phyloP scores from a whole-genome alignment of 2,329 filamentous ascomycete genomes.

The Sporothrix globosa region DNA sequence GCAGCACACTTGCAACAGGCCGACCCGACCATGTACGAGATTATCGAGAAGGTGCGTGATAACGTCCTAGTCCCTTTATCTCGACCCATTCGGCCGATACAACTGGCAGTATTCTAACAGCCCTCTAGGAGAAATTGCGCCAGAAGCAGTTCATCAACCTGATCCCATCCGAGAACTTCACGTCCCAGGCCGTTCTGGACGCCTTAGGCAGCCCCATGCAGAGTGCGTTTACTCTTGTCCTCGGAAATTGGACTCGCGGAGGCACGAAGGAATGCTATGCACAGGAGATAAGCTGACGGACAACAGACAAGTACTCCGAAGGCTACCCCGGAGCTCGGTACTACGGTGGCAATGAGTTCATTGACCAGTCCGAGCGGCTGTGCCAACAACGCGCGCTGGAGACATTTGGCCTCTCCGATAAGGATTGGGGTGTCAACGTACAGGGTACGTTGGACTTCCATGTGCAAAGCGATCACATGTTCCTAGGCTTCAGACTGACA shows the following conservation, averaged over 20 bases:
- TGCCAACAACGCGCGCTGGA: slow-evolving; percentile 90
- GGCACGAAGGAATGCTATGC: neutral
- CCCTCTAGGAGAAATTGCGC: slow-evolving; percentile 81
- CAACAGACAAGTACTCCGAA: slow-evolving; percentile 91
- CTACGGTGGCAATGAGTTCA: slow-evolving; percentile 96
- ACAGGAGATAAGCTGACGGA: slow-evolving; percentile 9
- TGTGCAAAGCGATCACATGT: neutral
- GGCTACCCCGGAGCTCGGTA: slow-evolving; percentile 95
- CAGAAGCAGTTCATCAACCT: slow-evolving; percentile 99
- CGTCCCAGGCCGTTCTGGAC: slow-evolving; percentile 88
- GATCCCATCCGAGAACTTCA: slow-evolving; percentile 95
- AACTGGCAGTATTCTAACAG: neutral
- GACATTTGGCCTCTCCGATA: slow-evolving; percentile 78
- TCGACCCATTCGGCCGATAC: neutral
- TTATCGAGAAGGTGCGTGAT: slow-evolving; percentile 77
- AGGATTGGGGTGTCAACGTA: slow-evolving; percentile 96
- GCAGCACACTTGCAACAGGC: slow-evolving; percentile 77
- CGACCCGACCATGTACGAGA: slow-evolving; percentile 83
- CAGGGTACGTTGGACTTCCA: slow-evolving; percentile 62
- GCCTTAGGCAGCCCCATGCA: slow-evolving; percentile 93
- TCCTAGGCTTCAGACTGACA: slow-evolving; percentile 26
- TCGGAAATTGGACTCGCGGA: neutral
- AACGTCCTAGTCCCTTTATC: too few species aligned
- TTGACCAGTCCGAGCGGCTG: slow-evolving; percentile 84
- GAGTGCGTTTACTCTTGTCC: slow-evolving; percentile 58